Percentiles rank a stretch among this genome's conserved stretches.
phyloP scores from a whole-genome alignment of 768 basidiomycete species.

The Hericium rajendrae region DNA sequence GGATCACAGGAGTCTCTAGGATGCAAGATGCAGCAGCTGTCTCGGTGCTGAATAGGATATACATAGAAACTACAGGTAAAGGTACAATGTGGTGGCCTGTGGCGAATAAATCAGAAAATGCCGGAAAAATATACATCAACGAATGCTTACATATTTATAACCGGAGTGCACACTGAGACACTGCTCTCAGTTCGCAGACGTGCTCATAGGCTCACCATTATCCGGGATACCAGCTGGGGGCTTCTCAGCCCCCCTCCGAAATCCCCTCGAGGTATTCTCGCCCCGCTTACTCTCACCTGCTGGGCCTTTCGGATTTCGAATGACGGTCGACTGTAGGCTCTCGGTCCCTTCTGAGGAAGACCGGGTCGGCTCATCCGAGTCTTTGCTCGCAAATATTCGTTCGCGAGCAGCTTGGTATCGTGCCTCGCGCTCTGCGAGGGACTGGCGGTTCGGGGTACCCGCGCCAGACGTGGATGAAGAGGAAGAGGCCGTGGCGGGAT shows the following conservation, averaged over 20 bases:
- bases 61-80: too few species aligned
- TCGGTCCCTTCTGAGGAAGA: not conserved
- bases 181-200: too few species aligned
- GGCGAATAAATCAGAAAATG: too few species aligned
- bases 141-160: too few species aligned
- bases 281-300: not conserved
- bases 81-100: too few species aligned
- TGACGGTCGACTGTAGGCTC: not conserved
- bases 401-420: slow-evolving; percentile 66
- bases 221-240: too few species aligned
- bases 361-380: not conserved
- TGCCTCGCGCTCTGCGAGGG: slow-evolving; percentile 58
- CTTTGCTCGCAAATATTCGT: slow-evolving; percentile 48
- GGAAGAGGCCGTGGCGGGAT: slow-evolving; percentile 23
- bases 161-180: too few species aligned
- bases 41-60: too few species aligned
- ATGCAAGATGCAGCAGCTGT: too few species aligned
- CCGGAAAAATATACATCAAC: too few species aligned
- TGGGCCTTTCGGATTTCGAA: not conserved
- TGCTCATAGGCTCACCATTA: too few species aligned
- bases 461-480: slow-evolving; percentile 17
- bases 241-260: not conserved
- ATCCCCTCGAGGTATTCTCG: not conserved
- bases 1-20: too few species aligned
- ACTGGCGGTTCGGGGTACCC: slow-evolving; percentile 15